phyloP scores from a whole-genome alignment of 163 green algal genomes.

The Scenedesmus sp. region DNA sequence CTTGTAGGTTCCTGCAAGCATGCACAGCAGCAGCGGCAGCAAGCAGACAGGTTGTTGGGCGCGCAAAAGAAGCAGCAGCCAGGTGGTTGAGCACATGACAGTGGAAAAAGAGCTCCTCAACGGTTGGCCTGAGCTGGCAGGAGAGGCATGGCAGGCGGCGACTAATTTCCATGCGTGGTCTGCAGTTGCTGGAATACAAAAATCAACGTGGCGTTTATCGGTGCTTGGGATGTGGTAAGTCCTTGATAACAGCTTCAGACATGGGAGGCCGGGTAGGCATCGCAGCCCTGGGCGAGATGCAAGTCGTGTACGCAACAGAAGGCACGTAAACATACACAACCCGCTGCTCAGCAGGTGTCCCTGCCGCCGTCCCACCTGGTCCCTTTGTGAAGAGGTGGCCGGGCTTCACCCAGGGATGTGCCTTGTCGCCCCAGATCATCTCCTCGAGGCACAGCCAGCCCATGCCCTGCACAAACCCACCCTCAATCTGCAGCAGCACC shows the following conservation, averaged over 20 bases:
- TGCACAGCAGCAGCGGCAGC: slow-evolving; percentile 19
- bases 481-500: slow-evolving; percentile 86
- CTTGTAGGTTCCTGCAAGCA: slow-evolving; percentile 89
- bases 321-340: too few relatives aligned
- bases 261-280: too few relatives aligned
- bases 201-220: slow-evolving; percentile 96
- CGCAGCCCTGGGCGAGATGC: too few relatives aligned
- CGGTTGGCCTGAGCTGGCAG: too few relatives aligned
- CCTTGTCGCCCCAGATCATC: slow-evolving; percentile 94
- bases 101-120: slow-evolving; percentile 70
- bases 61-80: slow-evolving; percentile 62
- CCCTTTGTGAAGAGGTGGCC: slow-evolving; percentile 88
- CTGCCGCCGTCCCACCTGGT: neutral
- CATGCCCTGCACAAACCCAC: slow-evolving; percentile 96
- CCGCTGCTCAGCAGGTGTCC: too few relatives aligned
- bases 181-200: slow-evolving; percentile 92
- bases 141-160: too few relatives aligned
- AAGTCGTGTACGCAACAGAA: too few relatives aligned
- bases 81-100: slow-evolving; percentile 91
- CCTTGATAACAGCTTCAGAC: too few relatives aligned
- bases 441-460: slow-evolving; percentile 97
- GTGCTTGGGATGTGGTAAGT: slow-evolving; percentile 90
- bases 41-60: neutral
- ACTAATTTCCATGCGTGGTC: slow-evolving; percentile 77
- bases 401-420: slow-evolving; percentile 91